Conservation (phyloP, 306 rosid species). For the Erythrophleum fordii region DNA sequence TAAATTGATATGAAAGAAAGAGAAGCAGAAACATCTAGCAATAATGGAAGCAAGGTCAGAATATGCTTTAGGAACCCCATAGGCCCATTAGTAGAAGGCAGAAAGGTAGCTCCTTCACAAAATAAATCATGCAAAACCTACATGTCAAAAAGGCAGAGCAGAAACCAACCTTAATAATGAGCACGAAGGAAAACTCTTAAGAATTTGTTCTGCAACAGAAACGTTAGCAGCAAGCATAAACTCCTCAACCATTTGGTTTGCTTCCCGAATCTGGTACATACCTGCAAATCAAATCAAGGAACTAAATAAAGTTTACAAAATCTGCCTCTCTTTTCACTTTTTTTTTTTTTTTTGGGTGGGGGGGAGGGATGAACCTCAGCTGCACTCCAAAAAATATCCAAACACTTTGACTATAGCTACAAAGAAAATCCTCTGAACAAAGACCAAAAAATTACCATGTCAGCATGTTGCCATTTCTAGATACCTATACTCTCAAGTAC, state of each 20-base stretch:
- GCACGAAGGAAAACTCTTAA: constrained; percentile 71
- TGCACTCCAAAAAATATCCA: constrained; percentile 24
- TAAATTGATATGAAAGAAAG: constrained; percentile 1
- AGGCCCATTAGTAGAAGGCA: neutral
- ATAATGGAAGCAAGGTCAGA: neutral
- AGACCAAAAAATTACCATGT: constrained; percentile 3
- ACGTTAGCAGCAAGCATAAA: constrained; percentile 99
- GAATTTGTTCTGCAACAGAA: constrained; percentile 90
- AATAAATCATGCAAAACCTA: constrained; percentile 16
- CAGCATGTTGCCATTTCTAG: neutral
- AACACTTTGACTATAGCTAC: neutral
- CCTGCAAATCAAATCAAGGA: constrained; percentile 58
- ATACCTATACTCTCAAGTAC: neutral
- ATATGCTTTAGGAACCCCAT: neutral
- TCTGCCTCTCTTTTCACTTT: neutral
- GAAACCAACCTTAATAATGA: constrained; percentile 76
- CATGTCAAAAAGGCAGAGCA: constrained; percentile 23
- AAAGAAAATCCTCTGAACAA: constrained; percentile 14
- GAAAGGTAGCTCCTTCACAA: neutral
- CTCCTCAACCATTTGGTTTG: constrained; percentile 99
- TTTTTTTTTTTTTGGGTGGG: too few species aligned
- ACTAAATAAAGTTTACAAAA: neutral
- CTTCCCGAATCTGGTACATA: constrained; percentile 97
- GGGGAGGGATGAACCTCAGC: constrained; percentile 1
- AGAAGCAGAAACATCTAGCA: neutral